Percentiles rank a stretch among this genome's conserved stretches.
These are phyloP conservation scores for Solanum bukasovii DNA, from an alignment of 257 asterid species.

Conservation along the genomic window DNA sequence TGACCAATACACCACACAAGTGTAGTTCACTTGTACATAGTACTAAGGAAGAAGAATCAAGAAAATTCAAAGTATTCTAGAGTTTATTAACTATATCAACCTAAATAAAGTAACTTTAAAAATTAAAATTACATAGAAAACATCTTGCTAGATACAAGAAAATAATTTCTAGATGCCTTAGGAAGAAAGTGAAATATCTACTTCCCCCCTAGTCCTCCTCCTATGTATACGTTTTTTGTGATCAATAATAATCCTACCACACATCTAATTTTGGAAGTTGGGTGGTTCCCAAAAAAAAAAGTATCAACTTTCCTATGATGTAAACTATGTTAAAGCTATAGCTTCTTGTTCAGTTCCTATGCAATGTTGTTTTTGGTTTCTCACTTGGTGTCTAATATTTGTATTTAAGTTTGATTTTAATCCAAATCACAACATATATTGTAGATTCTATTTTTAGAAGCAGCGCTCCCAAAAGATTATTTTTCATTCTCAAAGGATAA, in stretches of 20 bases:
- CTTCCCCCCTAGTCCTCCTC: not conserved
- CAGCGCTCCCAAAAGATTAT: too few relatives aligned
- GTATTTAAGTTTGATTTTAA: not conserved
- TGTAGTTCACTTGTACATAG: not conserved
- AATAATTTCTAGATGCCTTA: not conserved
- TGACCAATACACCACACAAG: not conserved
- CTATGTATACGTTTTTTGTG: not conserved
- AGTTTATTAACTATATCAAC: not conserved
- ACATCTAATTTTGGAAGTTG: not conserved
- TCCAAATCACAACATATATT: too few relatives aligned
- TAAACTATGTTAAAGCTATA: not conserved
- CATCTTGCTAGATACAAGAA: not conserved
- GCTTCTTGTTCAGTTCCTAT: not conserved
- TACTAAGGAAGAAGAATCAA: not conserved
- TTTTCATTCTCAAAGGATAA: too few relatives aligned
- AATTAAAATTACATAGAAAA: not conserved
- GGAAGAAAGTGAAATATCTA: not conserved
- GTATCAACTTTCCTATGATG: not conserved
- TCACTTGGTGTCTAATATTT: not conserved
- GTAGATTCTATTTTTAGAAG: too few relatives aligned
- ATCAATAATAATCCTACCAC: not conserved
- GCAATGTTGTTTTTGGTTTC: too few relatives aligned
- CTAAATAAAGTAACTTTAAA: not conserved
- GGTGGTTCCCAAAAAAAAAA: not conserved
- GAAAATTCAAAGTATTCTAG: not conserved